Base-by-base conservation (phyloP, 805 yeast species). In the Sungouiozyma ichnusensis region DNA sequence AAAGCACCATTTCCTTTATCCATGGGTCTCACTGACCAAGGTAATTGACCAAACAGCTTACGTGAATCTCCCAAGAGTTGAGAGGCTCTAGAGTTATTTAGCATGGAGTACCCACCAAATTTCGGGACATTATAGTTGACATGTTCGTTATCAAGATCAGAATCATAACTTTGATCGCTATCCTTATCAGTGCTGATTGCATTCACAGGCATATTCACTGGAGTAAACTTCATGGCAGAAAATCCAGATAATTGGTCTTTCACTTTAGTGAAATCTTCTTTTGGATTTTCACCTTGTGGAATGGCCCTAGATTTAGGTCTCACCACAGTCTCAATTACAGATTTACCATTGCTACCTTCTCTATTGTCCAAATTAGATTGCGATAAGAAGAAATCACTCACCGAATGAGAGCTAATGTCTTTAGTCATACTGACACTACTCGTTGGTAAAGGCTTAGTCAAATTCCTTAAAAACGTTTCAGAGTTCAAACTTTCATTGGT, bases 1-100 rank as follows among this genome's bases (percentile, higher is more conserved):
- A 92, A 71, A 7, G 95, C 92, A 27, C 88, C 94, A 55, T 92
- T 92, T 6, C 97, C 95, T 49, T 78, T 78, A 6, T 64, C 69
- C 35, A 78, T 74, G n/a, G 73, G 73, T 2, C 77, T 80, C 20
- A 88, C 76, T 34, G 69, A 66, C 94, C 95, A 86, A 3, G 85
- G 82, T 4, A 85, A 77, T 15, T 57, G 57, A 13, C 63, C 64
- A 52, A 69, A 70, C 29, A 68, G 56, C 43, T 65, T 63, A 17
- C 57, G 60, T 13, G 66, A 55, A 31, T 58, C 57, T 19, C 51
- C 51, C 16, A 77, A 60, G 29, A 24, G 29, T n/a, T 71, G 37
- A 3, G 54, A 44, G 17, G 52, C 52, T 44, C 53, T 64, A 39
- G 72, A 69, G 37, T 76, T 65, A 18, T 81, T 79, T 43, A 70